Evolutionary conservation across 352 stramenopile species (phyloP).

Genomic region (Phytopythium litorale): DNA sequence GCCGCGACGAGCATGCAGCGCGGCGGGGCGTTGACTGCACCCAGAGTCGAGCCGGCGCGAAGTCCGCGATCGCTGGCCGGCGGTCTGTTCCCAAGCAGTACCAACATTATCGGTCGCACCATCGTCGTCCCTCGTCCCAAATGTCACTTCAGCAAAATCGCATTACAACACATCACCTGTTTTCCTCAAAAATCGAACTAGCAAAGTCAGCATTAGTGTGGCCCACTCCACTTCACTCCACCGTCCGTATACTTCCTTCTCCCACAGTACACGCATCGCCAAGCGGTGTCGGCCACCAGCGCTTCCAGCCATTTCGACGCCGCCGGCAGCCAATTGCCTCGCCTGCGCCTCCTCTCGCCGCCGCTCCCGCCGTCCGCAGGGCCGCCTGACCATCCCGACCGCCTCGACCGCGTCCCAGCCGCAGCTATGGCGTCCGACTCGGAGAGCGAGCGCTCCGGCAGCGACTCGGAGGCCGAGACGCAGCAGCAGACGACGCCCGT

Average conservation of each 20-base stretch:
- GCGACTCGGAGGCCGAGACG: conserved; percentile 59
- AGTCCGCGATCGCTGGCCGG: no score
- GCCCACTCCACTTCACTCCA: neutral
- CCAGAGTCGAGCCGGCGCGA: no score
- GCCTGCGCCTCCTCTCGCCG: neutral
- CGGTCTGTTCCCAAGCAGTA: no score
- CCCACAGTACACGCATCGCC: neutral
- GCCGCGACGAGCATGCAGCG: no score
- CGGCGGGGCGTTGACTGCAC: no score
- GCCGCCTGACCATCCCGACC: neutral
- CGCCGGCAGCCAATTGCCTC: neutral
- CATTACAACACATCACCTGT: neutral
- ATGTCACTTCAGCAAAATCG: neutral
- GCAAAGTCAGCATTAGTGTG: neutral
- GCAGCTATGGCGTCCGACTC: conserved; percentile 29
- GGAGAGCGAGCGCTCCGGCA: conserved; percentile 26
- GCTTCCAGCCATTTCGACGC: conserved; percentile 1
- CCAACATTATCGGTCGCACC: no score
- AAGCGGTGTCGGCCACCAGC: neutral
- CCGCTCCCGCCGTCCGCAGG: neutral
- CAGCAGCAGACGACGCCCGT: conserved; percentile 55
- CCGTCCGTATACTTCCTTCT: neutral
- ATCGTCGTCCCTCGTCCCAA: no score
- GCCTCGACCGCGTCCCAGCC: neutral
- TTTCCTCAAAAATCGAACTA: neutral